Base-by-base conservation (phyloP, 495 filamentous ascomycete species). In the Collariella sp. region DNA sequence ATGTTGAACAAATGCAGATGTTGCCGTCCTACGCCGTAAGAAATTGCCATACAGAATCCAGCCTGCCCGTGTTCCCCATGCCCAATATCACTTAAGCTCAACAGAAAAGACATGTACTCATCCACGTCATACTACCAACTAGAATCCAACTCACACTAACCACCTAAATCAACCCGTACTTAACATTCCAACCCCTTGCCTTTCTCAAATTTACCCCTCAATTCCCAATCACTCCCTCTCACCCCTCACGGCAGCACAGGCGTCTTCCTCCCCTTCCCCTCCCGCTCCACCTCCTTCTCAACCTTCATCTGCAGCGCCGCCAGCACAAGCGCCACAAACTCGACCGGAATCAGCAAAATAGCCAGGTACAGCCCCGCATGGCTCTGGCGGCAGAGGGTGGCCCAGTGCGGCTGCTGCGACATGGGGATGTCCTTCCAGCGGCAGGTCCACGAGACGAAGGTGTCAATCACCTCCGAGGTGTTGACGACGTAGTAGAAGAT, bases 401-500 rank as follows among this genome's bases (percentile, higher is more conserved):
- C 66, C 65, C 74, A 81, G 56, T 75, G 66, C 40, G 78, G 78
- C 59, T 67, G 56, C 35, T 64, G 42, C 18, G 45, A 46, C 77
- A 79, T 80, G 54, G 60, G 59, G 24, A 78, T 57, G 36, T 62
- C 55, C 5, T 58, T 59, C 77, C 77, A 81, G 46, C 74, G 75
- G 65, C 78, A 81, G 23, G 70, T 74, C 78, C 78, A 81, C 63
- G 72, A 76, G 60, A 79, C 58, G 26, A 79, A 61, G 36, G 75
- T 76, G 58, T 73, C 72, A 50, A 67, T 63, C 6, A 62, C 67
- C 38, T 60, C 60, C 2, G 76, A 79, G 22, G 71, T 58, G 54
- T 80, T 78, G 67, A 76, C 71, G 44, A 66, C 68, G 56, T 81
- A 81, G 67, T 75, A 80, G 66, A 80, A 76, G 45, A 70, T 62